Base-by-base conservation (phyloP, 371 early-diverging fungal species). In the Circinella umbellata region DNA sequence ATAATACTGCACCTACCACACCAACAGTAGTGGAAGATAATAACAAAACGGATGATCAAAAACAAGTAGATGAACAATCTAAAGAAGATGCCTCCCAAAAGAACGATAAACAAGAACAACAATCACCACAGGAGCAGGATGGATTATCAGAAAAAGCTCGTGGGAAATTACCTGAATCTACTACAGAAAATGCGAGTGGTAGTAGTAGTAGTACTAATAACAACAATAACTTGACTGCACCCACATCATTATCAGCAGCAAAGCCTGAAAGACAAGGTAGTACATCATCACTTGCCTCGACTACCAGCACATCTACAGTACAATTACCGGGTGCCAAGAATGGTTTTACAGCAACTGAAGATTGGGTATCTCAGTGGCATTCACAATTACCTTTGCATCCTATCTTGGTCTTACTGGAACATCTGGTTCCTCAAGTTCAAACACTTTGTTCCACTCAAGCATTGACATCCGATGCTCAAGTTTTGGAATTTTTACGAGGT, bases 381-480 rank as follows among this genome's bases (percentile, higher is more conserved):
- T 70, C 82, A 0, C 83, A 88, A 36, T 75, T 95, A 36, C 92
- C 92, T 8, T 76, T 95, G 9, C 77, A 76, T n/a, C 84, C 89
- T 7, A 69, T 93, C 8, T 71, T 91, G 15, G 76, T 80, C 11
- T 76, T 93, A 20, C 72, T 91, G 8, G 86, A 88, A 18, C 68
- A 85, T 14, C 74, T 93, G 14, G 84, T 88, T 3, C 92, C 89
- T 1, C 86, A 83, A 46, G 86, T 94, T 15, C 91, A 94, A 73
- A 77, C 78, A 5, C 73, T 80, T 42, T 83, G 81, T 27, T 69
- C 79, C 10, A 70, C 69, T 46, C 70, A 78, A 51, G 63, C 76
- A 4, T 60, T 76, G 49, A 76, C 75, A 6, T 73, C 80, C 14
- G 82, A 82, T 63, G 68, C 74, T 7, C 76, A 76, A 47, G 80